These are phyloP conservation scores for Cryptosporidium meleagridis DNA, from an alignment of 169 alveolate species.

Conservation along the genomic window DNA sequence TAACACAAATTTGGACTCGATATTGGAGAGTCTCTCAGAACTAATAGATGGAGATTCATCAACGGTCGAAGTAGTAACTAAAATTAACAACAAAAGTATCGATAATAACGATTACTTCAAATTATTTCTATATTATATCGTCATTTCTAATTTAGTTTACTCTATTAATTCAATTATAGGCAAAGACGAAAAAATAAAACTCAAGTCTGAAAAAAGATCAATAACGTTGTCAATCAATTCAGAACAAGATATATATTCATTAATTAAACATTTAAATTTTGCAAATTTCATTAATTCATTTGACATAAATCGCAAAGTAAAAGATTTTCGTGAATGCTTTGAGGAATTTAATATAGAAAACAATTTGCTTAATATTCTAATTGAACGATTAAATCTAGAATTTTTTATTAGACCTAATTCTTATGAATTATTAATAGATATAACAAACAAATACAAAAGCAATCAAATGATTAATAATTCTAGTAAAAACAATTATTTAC, in stretches of 20 bases:
- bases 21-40: not conserved
- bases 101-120: not conserved
- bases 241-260: not conserved
- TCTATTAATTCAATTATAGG: not conserved
- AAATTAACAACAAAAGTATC: not conserved
- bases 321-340: not conserved
- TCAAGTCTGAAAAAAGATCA: not conserved
- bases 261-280: not conserved
- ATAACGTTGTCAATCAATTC: not conserved
- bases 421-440: not conserved
- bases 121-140: not conserved
- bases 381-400: not conserved
- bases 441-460: not conserved
- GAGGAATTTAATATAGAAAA: slow-evolving; percentile 34
- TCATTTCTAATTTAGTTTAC: not conserved
- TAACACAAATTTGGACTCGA: not conserved
- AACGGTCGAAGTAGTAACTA: not conserved
- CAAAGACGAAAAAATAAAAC: not conserved
- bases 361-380: not conserved
- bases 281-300: not conserved
- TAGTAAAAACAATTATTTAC: not conserved
- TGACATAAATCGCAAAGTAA: not conserved
- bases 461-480: not conserved
- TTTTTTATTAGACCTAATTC: not conserved
- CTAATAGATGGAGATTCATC: not conserved